phyloP scores from a whole-genome alignment of 805 yeast genomes.

The Lipomyces lipofer region DNA sequence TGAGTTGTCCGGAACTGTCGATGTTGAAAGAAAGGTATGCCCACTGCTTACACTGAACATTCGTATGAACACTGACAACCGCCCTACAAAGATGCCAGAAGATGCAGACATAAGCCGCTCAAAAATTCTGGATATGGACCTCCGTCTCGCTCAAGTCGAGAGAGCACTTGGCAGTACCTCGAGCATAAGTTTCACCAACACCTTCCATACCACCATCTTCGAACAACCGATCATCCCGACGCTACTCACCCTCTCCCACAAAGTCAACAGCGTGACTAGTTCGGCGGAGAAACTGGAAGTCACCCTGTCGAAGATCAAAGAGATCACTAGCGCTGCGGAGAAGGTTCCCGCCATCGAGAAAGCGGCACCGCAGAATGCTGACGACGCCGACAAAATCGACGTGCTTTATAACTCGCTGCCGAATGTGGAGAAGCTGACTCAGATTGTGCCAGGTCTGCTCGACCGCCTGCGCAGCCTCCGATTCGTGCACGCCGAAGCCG shows the following conservation, averaged over 20 bases:
- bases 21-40: too few species aligned
- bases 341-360: neutral
- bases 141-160: slow-evolving; percentile 19
- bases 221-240: slow-evolving; percentile 24
- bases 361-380: neutral
- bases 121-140: slow-evolving; percentile 8
- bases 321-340: neutral
- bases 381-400: slow-evolving; percentile 7
- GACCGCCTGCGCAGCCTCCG: slow-evolving; percentile 20
- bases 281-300: slow-evolving; percentile 14
- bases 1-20: too few species aligned
- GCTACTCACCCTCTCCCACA: slow-evolving; percentile 15
- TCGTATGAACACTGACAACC: too few species aligned
- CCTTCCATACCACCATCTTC: slow-evolving; percentile 9
- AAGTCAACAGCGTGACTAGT: slow-evolving; percentile 4
- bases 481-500: slow-evolving; percentile 26
- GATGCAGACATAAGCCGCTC: too few species aligned
- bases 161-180: slow-evolving; percentile 15
- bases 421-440: slow-evolving; percentile 13
- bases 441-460: slow-evolving; percentile 15
- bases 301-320: neutral
- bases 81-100: too few species aligned
- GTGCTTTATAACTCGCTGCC: slow-evolving; percentile 10
- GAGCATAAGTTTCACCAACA: slow-evolving; percentile 3
- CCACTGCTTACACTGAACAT: too few species aligned